Conservation (phyloP, 495 filamentous ascomycete species). For the Aspergillus kassunensis region DNA sequence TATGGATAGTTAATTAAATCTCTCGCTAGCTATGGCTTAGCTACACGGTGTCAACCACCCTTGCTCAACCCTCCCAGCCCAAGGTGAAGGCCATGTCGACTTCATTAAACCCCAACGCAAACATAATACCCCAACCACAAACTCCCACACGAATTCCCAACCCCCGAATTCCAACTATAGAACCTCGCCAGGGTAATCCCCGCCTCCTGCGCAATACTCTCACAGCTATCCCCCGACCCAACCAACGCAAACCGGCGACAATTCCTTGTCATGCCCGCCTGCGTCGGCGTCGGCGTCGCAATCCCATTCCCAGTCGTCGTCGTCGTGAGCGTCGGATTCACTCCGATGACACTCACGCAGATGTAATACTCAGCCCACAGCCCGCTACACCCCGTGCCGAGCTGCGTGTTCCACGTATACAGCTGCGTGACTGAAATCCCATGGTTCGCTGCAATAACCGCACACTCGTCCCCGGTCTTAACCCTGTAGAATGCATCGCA, state of each 20-base stretch:
- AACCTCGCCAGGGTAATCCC: neutral
- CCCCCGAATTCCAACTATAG: constrained; percentile 1
- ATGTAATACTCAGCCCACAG: constrained; percentile 13
- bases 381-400: constrained; percentile 13
- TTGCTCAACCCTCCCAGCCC: too few species aligned
- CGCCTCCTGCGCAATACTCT: neutral
- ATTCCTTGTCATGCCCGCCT: neutral
- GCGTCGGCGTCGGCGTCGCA: neutral
- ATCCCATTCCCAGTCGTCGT: neutral
- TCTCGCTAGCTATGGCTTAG: too few species aligned
- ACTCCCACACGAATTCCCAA: neutral
- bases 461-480: constrained; percentile 7
- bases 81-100: too few species aligned
- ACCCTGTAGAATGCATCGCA: constrained; percentile 17
- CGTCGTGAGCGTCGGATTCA: neutral
- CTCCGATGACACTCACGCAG: constrained; percentile 16
- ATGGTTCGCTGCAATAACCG: neutral
- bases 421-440: constrained; percentile 5
- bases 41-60: too few species aligned
- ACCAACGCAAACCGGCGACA: neutral
- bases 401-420: constrained; percentile 16
- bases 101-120: neutral
- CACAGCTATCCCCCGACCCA: neutral
- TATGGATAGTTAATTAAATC: too few species aligned
- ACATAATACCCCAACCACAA: constrained; percentile 5